Evolutionary conservation across 1,139 yeast genomes (phyloP).

Genomic region (Sugiyamaella japonica): DNA sequence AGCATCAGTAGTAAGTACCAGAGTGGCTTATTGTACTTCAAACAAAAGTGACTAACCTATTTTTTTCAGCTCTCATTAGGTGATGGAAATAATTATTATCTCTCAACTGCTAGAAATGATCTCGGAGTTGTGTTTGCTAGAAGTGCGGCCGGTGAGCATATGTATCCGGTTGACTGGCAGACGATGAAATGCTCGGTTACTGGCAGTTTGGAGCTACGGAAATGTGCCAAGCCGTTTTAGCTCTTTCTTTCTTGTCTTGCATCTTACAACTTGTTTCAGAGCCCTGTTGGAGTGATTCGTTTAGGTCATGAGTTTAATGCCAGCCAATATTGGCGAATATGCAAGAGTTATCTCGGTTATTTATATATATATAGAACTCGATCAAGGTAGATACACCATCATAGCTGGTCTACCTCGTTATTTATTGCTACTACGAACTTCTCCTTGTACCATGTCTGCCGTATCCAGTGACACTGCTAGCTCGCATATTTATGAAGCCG

Average conservation of each 20-base stretch:
- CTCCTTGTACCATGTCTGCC: not conserved
- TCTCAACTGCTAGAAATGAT: slow-evolving; percentile 87
- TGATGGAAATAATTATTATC: slow-evolving; percentile 87
- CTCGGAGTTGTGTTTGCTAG: slow-evolving; percentile 93
- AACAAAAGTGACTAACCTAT: not conserved
- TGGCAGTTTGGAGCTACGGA: slow-evolving; percentile 75
- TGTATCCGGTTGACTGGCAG: slow-evolving; percentile 96
- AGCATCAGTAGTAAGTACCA: slow-evolving; percentile 47
- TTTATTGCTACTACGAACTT: not conserved
- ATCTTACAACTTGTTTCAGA: not conserved
- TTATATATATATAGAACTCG: not conserved
- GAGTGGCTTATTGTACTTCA: not conserved
- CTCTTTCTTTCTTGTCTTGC: not conserved
- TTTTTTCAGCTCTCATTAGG: slow-evolving; percentile 66
- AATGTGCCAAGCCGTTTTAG: slow-evolving; percentile 87
- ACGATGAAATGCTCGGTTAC: slow-evolving; percentile 79
- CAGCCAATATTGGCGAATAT: not conserved
- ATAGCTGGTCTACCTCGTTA: not conserved
- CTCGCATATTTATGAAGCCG: not conserved
- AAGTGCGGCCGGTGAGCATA: slow-evolving; percentile 60
- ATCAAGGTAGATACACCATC: not conserved
- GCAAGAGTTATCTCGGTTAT: not conserved
- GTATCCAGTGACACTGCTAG: slow-evolving; percentile 3
- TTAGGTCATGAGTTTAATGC: not conserved
- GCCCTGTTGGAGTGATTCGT: not conserved